Conservation (phyloP, 2,329 filamentous ascomycete species). For the Talaromyces sp. region DNA sequence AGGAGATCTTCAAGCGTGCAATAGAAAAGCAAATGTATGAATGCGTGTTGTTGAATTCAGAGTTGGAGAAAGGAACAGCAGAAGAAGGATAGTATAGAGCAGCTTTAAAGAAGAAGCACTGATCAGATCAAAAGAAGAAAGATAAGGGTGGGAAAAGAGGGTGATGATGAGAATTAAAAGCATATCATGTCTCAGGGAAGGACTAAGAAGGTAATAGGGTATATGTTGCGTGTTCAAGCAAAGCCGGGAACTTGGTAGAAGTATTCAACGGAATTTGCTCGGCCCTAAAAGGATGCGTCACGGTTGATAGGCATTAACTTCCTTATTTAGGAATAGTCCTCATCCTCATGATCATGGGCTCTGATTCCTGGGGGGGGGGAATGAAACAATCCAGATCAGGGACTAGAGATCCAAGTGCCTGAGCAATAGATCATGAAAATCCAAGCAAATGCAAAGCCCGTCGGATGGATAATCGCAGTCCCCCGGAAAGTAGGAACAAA, state of each 20-base stretch:
- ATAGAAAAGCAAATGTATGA: not conserved
- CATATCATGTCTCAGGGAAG: slow-evolving; percentile 10
- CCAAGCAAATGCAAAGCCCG: slow-evolving; percentile 7
- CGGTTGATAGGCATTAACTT: slow-evolving; percentile 16
- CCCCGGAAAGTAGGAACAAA: slow-evolving; percentile 9
- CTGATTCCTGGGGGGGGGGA: not conserved
- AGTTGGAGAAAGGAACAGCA: not conserved
- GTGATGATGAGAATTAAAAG: slow-evolving; percentile 9
- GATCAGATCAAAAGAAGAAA: slow-evolving; percentile 2
- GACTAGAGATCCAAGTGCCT: slow-evolving; percentile 1
- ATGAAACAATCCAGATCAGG: slow-evolving; percentile 9
- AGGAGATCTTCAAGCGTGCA: not conserved
- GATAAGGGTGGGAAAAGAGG: not conserved
- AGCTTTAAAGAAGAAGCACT: slow-evolving; percentile 1
- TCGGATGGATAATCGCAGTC: slow-evolving; percentile 11
- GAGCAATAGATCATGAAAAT: slow-evolving; percentile 14
- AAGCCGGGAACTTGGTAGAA: slow-evolving; percentile 5
- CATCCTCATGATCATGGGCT: slow-evolving; percentile 12
- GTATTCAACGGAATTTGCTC: slow-evolving; percentile 11
- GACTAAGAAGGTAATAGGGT: slow-evolving; percentile 1
- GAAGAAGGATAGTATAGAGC: not conserved
- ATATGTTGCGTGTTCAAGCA: slow-evolving; percentile 4
- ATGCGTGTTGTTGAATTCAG: not conserved
- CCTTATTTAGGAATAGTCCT: slow-evolving; percentile 12
- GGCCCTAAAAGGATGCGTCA: slow-evolving; percentile 21